Base-by-base conservation (phyloP, 352 stramenopile species). In the Phytopythium oedochilum region DNA sequence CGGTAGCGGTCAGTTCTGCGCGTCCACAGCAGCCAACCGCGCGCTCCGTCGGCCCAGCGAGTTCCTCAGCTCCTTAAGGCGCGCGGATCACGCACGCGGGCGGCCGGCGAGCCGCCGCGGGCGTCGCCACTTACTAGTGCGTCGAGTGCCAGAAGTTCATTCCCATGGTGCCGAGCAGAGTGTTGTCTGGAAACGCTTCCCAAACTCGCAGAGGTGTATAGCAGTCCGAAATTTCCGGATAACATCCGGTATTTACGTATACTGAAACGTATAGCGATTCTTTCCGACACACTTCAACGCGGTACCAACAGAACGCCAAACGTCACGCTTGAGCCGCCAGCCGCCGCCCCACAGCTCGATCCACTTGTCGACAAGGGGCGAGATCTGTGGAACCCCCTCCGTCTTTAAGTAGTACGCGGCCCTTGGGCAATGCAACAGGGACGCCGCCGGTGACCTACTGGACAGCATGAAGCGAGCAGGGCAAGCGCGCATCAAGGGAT, bases 121-220 rank as follows among this genome's bases (percentile, higher is more conserved):
- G 1, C 14, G 57, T 14, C 23, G 1, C 35, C 54, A 63, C 81
- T 56, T 76, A 96, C 86, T 94, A 96, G 66, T 96, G 86, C 42
- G 86, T 94, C 55, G 86, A 96, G 59, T 96, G 86, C 86, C 86
- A 96, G 64, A 96, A 96, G 71, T 94, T 96, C 68, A 77, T 89
- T 63, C 73, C 83, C 86, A 95, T 95, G 23, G 18, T 53, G 17
- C 5, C 12, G 12, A 9, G 14, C 40, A 29, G n/a, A n/a, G 40
- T 20, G 20, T 2, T 43, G 38, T 17, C 9, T 11, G 20, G 4
- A 28, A 8, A n/a, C 4, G 39, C 8, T 32, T 32, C 29, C 5
- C 29, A 17, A 28, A 45, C 10, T 43, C 20, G 18, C 18, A 17
- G 15, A n/a, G 8, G 38, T 25, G 40, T 47, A 47, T 47, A 47